phyloP scores from a whole-genome alignment of 345 rosid species.

The Syzygium jambos region DNA sequence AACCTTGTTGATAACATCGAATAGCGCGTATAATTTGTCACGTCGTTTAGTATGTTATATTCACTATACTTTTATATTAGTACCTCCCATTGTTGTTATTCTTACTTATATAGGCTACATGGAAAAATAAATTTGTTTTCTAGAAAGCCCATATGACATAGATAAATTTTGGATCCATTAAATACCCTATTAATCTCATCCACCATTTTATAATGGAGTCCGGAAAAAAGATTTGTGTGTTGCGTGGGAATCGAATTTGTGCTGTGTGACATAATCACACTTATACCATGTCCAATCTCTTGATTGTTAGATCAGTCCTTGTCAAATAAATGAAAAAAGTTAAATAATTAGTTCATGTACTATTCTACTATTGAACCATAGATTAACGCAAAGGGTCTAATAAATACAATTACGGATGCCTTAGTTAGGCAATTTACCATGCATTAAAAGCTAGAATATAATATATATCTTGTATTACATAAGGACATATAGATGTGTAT shows the following conservation, averaged over 20 bases:
- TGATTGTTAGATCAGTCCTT: accelerated
- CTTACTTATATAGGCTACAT: no score
- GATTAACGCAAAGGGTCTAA: background rate
- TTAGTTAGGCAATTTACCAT: background rate
- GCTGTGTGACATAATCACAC: background rate
- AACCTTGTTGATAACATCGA: background rate
- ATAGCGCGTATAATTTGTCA: background rate
- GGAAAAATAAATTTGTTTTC: background rate
- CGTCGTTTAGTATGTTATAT: background rate
- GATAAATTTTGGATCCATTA: background rate
- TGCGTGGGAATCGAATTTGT: background rate
- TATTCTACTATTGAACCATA: background rate
- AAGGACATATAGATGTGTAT: background rate
- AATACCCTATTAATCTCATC: background rate
- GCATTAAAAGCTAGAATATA: background rate
- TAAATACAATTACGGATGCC: background rate
- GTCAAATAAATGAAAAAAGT: background rate
- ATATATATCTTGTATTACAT: background rate
- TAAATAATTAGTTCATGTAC: background rate
- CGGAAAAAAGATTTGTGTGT: background rate
- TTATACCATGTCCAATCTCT: background rate
- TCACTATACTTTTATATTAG: background rate
- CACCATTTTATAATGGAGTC: background rate
- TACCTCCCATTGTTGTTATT: background rate
- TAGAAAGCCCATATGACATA: background rate